Base-by-base conservation (phyloP, 108 stramenopile species). In the Cyclotella cryptica region DNA sequence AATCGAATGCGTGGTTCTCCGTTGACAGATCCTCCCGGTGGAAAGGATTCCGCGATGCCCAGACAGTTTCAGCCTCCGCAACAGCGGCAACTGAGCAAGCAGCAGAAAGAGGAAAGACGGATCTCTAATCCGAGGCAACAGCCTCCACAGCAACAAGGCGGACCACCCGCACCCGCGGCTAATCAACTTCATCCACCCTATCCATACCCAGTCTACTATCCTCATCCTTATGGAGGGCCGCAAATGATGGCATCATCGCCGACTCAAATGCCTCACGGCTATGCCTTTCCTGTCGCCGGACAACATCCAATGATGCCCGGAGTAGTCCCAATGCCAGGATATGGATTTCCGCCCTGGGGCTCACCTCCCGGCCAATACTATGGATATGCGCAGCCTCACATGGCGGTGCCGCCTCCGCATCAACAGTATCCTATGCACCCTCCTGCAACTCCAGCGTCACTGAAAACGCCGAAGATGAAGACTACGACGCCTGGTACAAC, bases 131-230 rank as follows among this genome's bases (percentile, higher is more conserved):
- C 40, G 18, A 49, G 62, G 19, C 47, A 51, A 28, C 51, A 62
- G 5, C 77, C 51, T 0, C 69, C 43, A 9, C 69, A 64, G 17
- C 78, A 70, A 14, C 70, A 67, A 49, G 44, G 40, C 17, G 58
- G 29, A 51, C 49, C 67, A 5, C 15, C 44, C 66, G 9, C 17
- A 29, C 46, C 29, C 46, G 39, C 10, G 26, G 44, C 19, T n/a
- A 46, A 45, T 27, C 47, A 46, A 39, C 24, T 29, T 10, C 62
- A 63, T 0, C 72, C 49, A 13, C 49, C 72, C 13, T 76, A 68
- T 69, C 66, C 75, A 14, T 76, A 76, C 52, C 65, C 74, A 58
- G 21, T 54, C 0, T 69, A 60, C 44, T 39, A 60, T 54, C 63
- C 63, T 17, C 46, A 74, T 61, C 71, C 26, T 61, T 44, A 72